Evolutionary conservation across 2,329 filamentous ascomycete species (phyloP), one percentile per base, ranked within the genome.

Genomic region (Fusarium sp.): DNA sequence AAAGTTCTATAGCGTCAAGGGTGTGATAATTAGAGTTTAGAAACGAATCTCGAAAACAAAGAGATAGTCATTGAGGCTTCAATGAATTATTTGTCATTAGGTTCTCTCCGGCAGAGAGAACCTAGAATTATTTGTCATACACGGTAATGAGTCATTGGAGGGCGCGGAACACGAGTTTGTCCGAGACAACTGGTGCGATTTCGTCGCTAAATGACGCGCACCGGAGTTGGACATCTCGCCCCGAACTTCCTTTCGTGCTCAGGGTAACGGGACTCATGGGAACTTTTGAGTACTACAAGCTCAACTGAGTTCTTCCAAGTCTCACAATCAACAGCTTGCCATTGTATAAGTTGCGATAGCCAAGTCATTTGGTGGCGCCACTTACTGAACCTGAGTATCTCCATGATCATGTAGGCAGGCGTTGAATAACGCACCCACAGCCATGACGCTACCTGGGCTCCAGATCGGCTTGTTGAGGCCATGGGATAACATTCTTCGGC

Each of bases 131-230:
- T 44, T 29, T 44, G 31, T 44, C 38, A 42, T 29, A 15, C 19
- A 39, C 14, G 16, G 15, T n/a, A 25, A 46, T 65, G 63, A 65
- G 60, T 65, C 63, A 65, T 65, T 57, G 18, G 4, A 27, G 44
- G 48, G 23, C 29, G 33, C 63, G 63, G 48, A 58, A 38, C 21
- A 27, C 42, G 8, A 57, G 48, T 65, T 65, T 58, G 48, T 65
- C 63, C 63, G 60, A 15, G 9, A 9, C n/a, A 25, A n/a, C 19
- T 39, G 44, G 56, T 31, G 33, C 23, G 14, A 57, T 57, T 37
- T 15, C 14, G 18, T 35, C 14, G 29, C 29, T 27, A 46, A 56
- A 57, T 37, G 39, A 33, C 55, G 19, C 19, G 39, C n/a, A 31
- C 15, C 37, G 25, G 37, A 57, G 29, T 46, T n/a, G 21, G 14